phyloP scores from a whole-genome alignment of 2,329 filamentous ascomycete species.

The Esteya vermicola region DNA sequence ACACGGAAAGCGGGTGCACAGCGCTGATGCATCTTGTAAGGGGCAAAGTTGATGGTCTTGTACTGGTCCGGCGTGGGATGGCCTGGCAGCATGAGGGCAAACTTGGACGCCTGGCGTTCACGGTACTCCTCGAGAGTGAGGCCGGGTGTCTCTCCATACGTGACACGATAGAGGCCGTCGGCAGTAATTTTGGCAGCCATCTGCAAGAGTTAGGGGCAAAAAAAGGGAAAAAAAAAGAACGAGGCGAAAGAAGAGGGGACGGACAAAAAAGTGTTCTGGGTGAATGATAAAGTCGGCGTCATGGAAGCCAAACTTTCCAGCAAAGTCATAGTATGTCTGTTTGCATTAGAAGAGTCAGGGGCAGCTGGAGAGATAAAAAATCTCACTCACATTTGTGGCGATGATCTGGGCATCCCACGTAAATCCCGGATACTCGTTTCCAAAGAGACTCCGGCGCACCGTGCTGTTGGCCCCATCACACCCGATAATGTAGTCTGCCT shows the following conservation, averaged over 20 bases:
- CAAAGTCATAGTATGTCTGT: slow-evolving; percentile 48
- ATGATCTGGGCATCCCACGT: slow-evolving; percentile 48
- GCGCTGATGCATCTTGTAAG: slow-evolving; percentile 48
- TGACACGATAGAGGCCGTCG: slow-evolving; percentile 48
- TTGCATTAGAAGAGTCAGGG: too few relatives aligned
- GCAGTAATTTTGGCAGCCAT: slow-evolving; percentile 46
- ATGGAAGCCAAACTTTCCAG: slow-evolving; percentile 32
- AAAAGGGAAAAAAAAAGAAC: neutral
- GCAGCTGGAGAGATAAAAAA: neutral
- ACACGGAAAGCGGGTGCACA: slow-evolving; percentile 43
- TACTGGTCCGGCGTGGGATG: slow-evolving; percentile 44
- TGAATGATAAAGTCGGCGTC: slow-evolving; percentile 49
- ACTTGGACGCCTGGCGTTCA: slow-evolving; percentile 38
- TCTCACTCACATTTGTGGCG: slow-evolving; percentile 45
- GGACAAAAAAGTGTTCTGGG: slow-evolving; percentile 39
- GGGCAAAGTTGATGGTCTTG: slow-evolving; percentile 39
- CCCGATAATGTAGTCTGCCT: slow-evolving; percentile 39
- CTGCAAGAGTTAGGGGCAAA: slow-evolving; percentile 15
- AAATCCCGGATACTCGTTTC: slow-evolving; percentile 41
- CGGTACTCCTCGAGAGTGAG: slow-evolving; percentile 38
- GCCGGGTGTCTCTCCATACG: slow-evolving; percentile 43
- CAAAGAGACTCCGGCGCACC: slow-evolving; percentile 35
- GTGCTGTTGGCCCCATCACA: slow-evolving; percentile 39
- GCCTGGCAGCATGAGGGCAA: slow-evolving; percentile 42
- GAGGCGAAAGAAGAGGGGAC: slow-evolving; percentile 8